Evolutionary conservation across 495 filamentous ascomycete genomes (phyloP).

Genomic region (Aspergillus indologenus): DNA sequence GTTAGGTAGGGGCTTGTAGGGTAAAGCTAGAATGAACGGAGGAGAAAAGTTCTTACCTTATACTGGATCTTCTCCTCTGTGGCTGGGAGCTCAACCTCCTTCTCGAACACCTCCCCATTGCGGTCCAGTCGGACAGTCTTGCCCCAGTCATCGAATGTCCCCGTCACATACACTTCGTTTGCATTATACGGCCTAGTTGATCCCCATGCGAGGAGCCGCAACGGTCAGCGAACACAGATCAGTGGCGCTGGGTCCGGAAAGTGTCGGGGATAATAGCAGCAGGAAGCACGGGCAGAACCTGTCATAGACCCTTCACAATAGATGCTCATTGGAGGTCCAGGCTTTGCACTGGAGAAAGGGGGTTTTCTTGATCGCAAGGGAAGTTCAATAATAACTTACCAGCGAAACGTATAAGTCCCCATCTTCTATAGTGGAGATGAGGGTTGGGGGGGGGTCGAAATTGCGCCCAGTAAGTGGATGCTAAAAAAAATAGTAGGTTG

Average conservation of each 20-base stretch:
- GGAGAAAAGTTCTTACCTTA: constrained; percentile 57
- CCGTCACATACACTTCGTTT: constrained; percentile 88
- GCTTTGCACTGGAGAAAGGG: not conserved
- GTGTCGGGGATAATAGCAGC: constrained; percentile 1
- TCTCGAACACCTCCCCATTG: constrained; percentile 66
- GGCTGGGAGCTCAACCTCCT: constrained; percentile 67
- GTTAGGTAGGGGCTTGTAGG: not conserved
- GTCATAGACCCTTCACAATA: not conserved
- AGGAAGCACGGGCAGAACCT: not conserved
- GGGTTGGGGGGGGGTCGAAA: not conserved
- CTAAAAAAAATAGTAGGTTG: not conserved
- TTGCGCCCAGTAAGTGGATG: not conserved
- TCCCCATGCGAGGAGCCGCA: constrained; percentile 24
- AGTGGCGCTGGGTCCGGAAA: constrained; percentile 6
- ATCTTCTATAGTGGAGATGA: constrained; percentile 20
- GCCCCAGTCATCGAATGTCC: constrained; percentile 92
- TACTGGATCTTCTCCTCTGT: constrained; percentile 68
- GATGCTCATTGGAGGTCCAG: not conserved
- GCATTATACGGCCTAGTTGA: constrained; percentile 65
- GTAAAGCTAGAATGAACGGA: not conserved
- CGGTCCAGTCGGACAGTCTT: constrained; percentile 78
- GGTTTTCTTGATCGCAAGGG: not conserved
- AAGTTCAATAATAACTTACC: constrained; percentile 30
- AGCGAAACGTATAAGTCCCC: constrained; percentile 44
- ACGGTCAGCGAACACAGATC: constrained; percentile 30